Conservation (phyloP, 176 grass and related monocot species). For the Neostapfia colusana region DNA sequence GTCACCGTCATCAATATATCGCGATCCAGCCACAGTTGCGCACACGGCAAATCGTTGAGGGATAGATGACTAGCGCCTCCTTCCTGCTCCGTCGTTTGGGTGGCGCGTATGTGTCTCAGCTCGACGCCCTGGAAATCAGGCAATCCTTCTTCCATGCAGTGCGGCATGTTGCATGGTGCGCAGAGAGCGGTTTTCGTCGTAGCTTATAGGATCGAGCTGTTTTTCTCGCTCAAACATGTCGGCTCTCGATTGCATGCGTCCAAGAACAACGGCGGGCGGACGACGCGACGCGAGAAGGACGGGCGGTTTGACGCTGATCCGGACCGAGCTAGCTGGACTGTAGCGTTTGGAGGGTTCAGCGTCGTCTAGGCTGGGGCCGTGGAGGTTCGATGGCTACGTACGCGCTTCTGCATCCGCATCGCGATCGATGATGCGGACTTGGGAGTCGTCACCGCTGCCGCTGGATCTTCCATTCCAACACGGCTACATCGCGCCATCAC, state of each 20-base stretch:
- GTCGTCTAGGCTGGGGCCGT: not conserved
- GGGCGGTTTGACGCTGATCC: not conserved
- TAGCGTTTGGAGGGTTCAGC: slow-evolving; percentile 33
- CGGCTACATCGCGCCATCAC: too few relatives aligned
- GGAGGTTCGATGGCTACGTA: slow-evolving; percentile 30
- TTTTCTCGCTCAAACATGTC: slow-evolving; percentile 40
- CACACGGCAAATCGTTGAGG: slow-evolving; percentile 12
- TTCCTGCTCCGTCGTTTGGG: not conserved
- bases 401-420: not conserved
- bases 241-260: slow-evolving; percentile 38
- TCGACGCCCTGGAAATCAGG: slow-evolving; percentile 33
- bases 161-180: not conserved
- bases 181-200: too few relatives aligned
- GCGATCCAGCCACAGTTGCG: not conserved
- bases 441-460: too few relatives aligned
- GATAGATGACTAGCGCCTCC: not conserved
- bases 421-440: too few relatives aligned
- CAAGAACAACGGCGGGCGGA: slow-evolving; percentile 13
- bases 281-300: slow-evolving; percentile 19
- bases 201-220: not conserved
- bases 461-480: too few relatives aligned
- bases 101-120: not conserved
- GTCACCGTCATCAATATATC: slow-evolving; percentile 36
- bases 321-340: too few relatives aligned
- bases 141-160: too few relatives aligned